phyloP scores from a whole-genome alignment of 495 filamentous ascomycete genomes.

The Xylaria cubensis region DNA sequence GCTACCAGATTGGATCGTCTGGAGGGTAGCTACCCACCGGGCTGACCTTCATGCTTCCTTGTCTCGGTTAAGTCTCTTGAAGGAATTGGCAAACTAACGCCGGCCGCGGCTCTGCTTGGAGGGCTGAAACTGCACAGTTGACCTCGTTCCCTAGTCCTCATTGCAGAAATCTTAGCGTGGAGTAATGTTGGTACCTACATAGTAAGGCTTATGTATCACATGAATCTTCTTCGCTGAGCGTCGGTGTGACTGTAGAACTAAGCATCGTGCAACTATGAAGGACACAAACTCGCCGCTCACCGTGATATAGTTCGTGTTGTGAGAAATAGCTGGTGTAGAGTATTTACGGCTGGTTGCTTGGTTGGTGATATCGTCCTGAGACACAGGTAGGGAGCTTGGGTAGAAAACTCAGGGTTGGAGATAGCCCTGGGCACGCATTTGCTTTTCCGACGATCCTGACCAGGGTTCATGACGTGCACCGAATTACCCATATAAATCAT shows the following conservation, averaged over 20 bases:
- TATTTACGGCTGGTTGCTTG: neutral
- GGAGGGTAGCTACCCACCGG: conserved; percentile 10
- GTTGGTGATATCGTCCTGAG: neutral
- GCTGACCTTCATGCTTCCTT: conserved; percentile 17
- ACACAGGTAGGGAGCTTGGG: neutral
- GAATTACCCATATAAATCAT: neutral
- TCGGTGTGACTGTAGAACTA: conserved; percentile 8
- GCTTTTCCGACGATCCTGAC: conserved; percentile 22
- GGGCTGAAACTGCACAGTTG: neutral
- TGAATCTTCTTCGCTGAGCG: conserved; percentile 20
- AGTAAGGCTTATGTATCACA: conserved; percentile 3
- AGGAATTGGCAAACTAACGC: conserved; percentile 8
- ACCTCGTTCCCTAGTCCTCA: neutral
- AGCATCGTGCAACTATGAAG: neutral
- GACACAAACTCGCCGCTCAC: conserved; percentile 8
- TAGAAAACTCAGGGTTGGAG: conserved; percentile 1
- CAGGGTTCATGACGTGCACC: conserved; percentile 16
- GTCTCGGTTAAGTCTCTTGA: conserved; percentile 1
- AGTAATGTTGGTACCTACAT: neutral
- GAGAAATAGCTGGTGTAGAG: neutral
- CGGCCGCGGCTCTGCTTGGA: conserved; percentile 19
- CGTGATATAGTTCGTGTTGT: neutral
- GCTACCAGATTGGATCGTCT: conserved; percentile 8
- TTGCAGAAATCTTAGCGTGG: neutral
- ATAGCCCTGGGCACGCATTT: neutral